Evolutionary conservation across 164 flowering plant genomes (phyloP), one percentile per base, ranked within the genome.

Genomic region (Magnolia kwangsiensis): DNA sequence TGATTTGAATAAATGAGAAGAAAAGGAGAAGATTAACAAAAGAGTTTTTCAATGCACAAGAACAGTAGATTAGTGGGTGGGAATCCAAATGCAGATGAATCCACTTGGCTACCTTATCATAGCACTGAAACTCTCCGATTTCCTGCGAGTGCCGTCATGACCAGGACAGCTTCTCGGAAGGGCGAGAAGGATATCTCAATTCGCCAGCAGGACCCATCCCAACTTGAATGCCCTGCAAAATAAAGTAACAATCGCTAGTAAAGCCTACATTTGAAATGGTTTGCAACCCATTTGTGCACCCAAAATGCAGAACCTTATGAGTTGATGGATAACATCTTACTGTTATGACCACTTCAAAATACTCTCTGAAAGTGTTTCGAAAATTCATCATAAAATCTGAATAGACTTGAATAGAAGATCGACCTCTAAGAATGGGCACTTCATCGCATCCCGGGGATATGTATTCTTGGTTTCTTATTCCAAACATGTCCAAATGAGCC

Each of bases 171-270:
- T 84, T 86, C 29, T 81, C 79, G 29, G 84, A 71, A 68, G 88
- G 89, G 80, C 77, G 78, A 21, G 87, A 91, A 51, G 97, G 97
- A 72, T 90, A 93, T 78, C 92, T 84, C 61, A 93, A 79, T 78
- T 93, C 95, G 72, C 97, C 95, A 24, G 82, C 84, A 73, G 95
- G 95, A 72, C 95, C 97, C 88, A 93, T 85, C 27, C 97, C 92
- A 51, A 93, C 85, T 82, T 87, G 91, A 80, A 93, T 77, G 16
- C 86, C 94, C 93, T 91, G 81, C 72, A 81, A 75, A 78, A 77
- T 7, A 72, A 51, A 16, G 20, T 16, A 55, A 27, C 8, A 37
- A 51, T 23, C 5, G n/a, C 10, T 61, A 8, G 31, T 37, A 4
- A 37, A 37, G 45, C 6, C 45, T 37, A 37, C 45, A 37, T 37